phyloP scores from a whole-genome alignment of 805 yeast genomes.

The Kuraishia piskuri region DNA sequence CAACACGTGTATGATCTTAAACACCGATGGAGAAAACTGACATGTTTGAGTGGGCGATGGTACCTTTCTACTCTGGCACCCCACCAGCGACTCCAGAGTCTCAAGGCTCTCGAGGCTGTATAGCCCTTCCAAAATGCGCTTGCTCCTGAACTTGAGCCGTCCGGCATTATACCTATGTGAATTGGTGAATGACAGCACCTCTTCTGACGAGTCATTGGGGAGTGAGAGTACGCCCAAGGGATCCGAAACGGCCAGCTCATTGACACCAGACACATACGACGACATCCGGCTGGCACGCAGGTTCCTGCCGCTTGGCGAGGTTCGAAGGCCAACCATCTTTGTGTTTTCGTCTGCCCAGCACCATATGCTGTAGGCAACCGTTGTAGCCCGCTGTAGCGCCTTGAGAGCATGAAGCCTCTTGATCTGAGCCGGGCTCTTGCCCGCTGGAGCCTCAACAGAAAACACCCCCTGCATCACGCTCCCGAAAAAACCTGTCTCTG shows the following conservation, averaged over 20 bases:
- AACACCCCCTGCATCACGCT: conserved; percentile 74
- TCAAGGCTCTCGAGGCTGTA: conserved; percentile 65
- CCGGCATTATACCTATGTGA: conserved; percentile 40
- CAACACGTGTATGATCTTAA: conserved; percentile 63
- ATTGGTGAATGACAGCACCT: conserved; percentile 16
- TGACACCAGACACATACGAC: background rate
- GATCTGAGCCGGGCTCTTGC: conserved; percentile 39
- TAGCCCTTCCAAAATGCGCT: conserved; percentile 54
- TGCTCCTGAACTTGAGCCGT: conserved; percentile 61
- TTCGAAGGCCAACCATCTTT: conserved; percentile 9
- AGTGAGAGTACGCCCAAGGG: too few relatives aligned
- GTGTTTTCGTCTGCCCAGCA: conserved; percentile 45
- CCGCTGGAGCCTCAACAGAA: conserved; percentile 56
- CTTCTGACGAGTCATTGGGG: background rate
- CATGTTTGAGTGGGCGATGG: conserved; percentile 7
- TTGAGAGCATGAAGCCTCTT: conserved; percentile 49
- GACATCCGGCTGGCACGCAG: background rate
- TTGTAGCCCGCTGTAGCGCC: conserved; percentile 54
- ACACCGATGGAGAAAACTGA: conserved; percentile 24
- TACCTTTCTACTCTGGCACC: conserved; percentile 16
- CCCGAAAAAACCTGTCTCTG: conserved; percentile 50
- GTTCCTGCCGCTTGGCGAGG: background rate
- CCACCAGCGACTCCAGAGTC: conserved; percentile 57
- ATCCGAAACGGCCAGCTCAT: background rate
- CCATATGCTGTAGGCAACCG: conserved; percentile 60